Conservation (phyloP, 441 rosid species). For the Biscutella auriculata region DNA sequence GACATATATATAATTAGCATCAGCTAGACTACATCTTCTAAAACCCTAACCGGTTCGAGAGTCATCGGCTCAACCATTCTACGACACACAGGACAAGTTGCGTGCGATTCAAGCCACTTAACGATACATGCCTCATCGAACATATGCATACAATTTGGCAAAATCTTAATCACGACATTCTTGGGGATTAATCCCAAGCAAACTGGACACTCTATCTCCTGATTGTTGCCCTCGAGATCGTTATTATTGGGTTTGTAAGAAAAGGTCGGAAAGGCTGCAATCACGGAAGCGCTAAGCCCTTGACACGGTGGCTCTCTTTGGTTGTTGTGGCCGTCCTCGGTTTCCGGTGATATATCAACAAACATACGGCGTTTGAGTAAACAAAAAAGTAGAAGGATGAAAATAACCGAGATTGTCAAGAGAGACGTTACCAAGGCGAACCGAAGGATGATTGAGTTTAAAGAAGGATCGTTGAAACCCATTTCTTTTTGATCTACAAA, state of each 20-base stretch:
- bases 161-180: slow-evolving; percentile 27
- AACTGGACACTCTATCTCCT: slow-evolving; percentile 39
- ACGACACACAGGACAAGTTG: slow-evolving; percentile 53
- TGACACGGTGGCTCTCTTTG: slow-evolving; percentile 11
- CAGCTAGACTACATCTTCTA: slow-evolving; percentile 14
- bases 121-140: slow-evolving; percentile 47
- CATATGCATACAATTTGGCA: slow-evolving; percentile 48
- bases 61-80: slow-evolving; percentile 23
- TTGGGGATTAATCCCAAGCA: slow-evolving; percentile 30
- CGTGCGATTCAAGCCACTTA: slow-evolving; percentile 40
- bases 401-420: slow-evolving; percentile 10
- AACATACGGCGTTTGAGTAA: slow-evolving; percentile 15
- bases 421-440: slow-evolving; percentile 16
- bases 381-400: neutral
- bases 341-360: slow-evolving; percentile 1
- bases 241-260: slow-evolving; percentile 16
- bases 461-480: slow-evolving; percentile 14
- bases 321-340: neutral
- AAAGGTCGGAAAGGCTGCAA: slow-evolving; percentile 34
- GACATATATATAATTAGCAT: neutral
- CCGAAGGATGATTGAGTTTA: slow-evolving; percentile 15
- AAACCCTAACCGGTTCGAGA: neutral
- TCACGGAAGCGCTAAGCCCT: slow-evolving; percentile 35
- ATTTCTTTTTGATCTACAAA: slow-evolving; percentile 13
- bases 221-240: slow-evolving; percentile 14